phyloP scores from a whole-genome alignment of 352 stramenopile genomes.

The Thraustochytrium striatum region DNA sequence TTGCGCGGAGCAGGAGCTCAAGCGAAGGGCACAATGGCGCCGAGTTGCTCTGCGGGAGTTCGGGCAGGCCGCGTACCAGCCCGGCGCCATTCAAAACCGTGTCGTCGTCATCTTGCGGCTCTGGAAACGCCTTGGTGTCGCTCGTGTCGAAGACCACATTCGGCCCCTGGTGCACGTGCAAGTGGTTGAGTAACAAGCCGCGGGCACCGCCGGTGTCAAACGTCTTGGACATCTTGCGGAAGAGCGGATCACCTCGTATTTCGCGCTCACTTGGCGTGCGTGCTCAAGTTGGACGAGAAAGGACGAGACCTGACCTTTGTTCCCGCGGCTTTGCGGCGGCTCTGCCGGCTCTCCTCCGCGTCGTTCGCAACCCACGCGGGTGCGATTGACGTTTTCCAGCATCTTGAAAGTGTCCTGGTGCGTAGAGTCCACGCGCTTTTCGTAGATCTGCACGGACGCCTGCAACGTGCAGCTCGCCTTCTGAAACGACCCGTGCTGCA shows the following conservation, averaged over 20 bases:
- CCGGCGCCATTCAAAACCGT: not conserved
- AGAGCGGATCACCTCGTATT: constrained; percentile 80
- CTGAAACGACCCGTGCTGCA: constrained; percentile 68
- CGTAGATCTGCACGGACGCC: constrained; percentile 97
- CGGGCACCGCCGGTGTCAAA: constrained; percentile 84
- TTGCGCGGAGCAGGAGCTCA: not conserved
- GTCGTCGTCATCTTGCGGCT: not conserved
- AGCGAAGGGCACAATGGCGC: not conserved
- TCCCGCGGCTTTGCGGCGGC: constrained; percentile 27
- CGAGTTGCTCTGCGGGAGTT: not conserved
- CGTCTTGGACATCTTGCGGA: constrained; percentile 84
- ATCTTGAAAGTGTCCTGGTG: constrained; percentile 94
- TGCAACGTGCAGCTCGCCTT: constrained; percentile 96
- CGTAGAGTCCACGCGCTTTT: constrained; percentile 95
- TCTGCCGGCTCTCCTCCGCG: constrained; percentile 45
- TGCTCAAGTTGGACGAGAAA: constrained; percentile 77
- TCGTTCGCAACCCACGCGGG: constrained; percentile 59
- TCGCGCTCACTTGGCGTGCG: constrained; percentile 77
- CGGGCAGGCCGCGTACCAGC: not conserved
- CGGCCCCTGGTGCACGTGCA: constrained; percentile 52
- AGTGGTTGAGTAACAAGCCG: constrained; percentile 84
- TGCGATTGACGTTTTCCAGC: constrained; percentile 91
- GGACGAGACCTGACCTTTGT: constrained; percentile 50
- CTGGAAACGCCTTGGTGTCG: not conserved
- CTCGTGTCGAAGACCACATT: constrained; percentile 33